Percentiles rank a stretch among this genome's conserved stretches.
These are phyloP conservation scores for Metschnikowia lochheadii DNA, from an alignment of 805 yeast species.

Conservation along the genomic window DNA sequence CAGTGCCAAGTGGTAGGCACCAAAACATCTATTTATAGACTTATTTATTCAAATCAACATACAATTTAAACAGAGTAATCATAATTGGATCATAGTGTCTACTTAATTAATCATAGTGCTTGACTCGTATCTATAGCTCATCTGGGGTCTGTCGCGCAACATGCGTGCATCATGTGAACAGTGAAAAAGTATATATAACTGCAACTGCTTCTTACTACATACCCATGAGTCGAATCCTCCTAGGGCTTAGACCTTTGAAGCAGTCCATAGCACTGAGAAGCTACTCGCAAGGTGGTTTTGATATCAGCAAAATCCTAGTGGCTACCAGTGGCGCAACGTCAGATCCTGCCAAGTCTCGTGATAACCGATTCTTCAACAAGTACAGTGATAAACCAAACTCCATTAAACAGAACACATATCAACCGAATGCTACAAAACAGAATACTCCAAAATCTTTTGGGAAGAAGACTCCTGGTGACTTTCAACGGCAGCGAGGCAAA, in stretches of 20 bases:
- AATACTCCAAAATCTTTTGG: background rate
- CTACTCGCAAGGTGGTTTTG: background rate
- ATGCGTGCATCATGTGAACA: background rate
- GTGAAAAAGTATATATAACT: background rate
- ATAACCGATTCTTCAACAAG: background rate
- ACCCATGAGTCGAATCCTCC: background rate
- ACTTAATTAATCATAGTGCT: too few species aligned
- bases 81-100: too few species aligned
- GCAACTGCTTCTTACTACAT: background rate
- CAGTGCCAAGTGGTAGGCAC: slow-evolving; percentile 52
- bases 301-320: background rate
- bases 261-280: background rate
- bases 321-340: background rate
- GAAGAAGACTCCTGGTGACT: background rate
- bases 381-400: background rate
- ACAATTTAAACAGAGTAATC: background rate
- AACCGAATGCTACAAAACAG: too few species aligned
- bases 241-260: background rate
- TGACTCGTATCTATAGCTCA: background rate
- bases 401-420: too few species aligned
- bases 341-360: background rate
- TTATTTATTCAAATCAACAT: background rate
- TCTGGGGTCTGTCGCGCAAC: background rate
- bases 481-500: background rate
- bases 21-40: background rate